Conservation (phyloP, 495 filamentous ascomycete species). For the Daldinia decipiens region DNA sequence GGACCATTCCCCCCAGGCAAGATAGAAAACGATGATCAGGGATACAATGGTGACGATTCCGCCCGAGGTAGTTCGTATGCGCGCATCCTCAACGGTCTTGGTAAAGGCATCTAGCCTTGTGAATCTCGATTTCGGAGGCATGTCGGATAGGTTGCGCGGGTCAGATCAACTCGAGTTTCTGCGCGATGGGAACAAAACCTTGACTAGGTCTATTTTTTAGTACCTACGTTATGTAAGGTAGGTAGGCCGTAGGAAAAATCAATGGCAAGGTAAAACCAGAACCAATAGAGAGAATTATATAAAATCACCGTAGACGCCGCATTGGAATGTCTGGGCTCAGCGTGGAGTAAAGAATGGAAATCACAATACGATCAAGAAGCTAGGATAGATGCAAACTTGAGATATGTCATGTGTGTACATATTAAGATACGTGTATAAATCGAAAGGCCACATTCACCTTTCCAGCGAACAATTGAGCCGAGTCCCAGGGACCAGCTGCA, state of each 20-base stretch:
- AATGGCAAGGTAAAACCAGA: slow-evolving; percentile 18
- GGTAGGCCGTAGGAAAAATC: slow-evolving; percentile 13
- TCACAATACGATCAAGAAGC: slow-evolving; percentile 17
- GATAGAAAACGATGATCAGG: slow-evolving; percentile 83
- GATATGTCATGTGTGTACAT: too few relatives aligned
- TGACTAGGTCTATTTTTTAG: too few relatives aligned
- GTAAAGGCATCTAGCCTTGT: slow-evolving; percentile 97
- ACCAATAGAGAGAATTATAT: slow-evolving; percentile 26
- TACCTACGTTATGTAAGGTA: too few relatives aligned
- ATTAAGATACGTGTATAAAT: not conserved
- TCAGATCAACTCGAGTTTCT: slow-evolving; percentile 19
- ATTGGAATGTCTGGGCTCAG: slow-evolving; percentile 29
- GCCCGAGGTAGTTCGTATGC: slow-evolving; percentile 95
- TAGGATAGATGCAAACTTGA: slow-evolving; percentile 21
- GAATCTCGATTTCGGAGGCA: slow-evolving; percentile 83
- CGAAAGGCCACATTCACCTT: slow-evolving; percentile 51
- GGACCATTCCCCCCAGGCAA: slow-evolving; percentile 94
- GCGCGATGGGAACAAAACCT: too few relatives aligned
- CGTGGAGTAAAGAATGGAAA: slow-evolving; percentile 30
- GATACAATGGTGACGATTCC: slow-evolving; percentile 94
- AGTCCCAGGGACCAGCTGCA: slow-evolving; percentile 7
- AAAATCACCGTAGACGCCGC: slow-evolving; percentile 41
- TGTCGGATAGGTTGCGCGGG: slow-evolving; percentile 46
- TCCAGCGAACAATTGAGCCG: slow-evolving; percentile 24
- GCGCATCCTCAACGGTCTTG: slow-evolving; percentile 98